phyloP scores from a whole-genome alignment of 805 yeast genomes.

The Candida easanensis region DNA sequence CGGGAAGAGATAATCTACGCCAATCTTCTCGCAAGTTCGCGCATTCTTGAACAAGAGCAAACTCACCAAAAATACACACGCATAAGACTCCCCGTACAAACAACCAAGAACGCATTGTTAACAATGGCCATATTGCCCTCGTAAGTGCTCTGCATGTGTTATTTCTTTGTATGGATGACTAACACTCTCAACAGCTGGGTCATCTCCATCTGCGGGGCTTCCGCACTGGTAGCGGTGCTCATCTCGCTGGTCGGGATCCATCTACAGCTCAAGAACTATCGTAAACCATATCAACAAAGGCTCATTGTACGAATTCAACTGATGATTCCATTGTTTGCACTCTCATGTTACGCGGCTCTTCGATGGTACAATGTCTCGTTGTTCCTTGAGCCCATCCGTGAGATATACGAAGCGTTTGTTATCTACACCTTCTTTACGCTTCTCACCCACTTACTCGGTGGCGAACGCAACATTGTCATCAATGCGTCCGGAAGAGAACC shows the following conservation, averaged over 20 bases:
- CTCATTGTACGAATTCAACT: conserved; percentile 77
- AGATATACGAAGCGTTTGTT: conserved; percentile 93
- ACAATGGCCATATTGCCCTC: conserved; percentile 8
- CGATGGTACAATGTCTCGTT: conserved; percentile 42
- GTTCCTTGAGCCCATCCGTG: conserved; percentile 72
- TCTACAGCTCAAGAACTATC: conserved; percentile 62
- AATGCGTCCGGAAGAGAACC: conserved; percentile 71
- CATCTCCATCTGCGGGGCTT: conserved; percentile 10
- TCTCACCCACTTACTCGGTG: conserved; percentile 82
- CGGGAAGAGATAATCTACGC: too few species aligned
- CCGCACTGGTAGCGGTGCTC: conserved; percentile 10
- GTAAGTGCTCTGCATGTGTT: conserved; percentile 3
- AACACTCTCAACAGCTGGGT: conserved; percentile 12
- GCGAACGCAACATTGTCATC: conserved; percentile 82
- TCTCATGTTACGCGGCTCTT: conserved; percentile 62
- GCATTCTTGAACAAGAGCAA: too few species aligned
- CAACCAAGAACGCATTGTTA: too few species aligned
- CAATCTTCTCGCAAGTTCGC: too few species aligned
- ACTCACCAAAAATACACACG: too few species aligned
- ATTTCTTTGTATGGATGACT: too few species aligned
- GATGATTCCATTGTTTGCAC: conserved; percentile 77
- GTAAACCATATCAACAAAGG: conserved; percentile 88
- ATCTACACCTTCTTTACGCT: conserved; percentile 89
- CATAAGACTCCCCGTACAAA: too few species aligned
- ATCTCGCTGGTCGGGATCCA: conserved; percentile 16